phyloP scores from a whole-genome alignment of 2,329 filamentous ascomycete species.

The Bipolaris oryzae region DNA sequence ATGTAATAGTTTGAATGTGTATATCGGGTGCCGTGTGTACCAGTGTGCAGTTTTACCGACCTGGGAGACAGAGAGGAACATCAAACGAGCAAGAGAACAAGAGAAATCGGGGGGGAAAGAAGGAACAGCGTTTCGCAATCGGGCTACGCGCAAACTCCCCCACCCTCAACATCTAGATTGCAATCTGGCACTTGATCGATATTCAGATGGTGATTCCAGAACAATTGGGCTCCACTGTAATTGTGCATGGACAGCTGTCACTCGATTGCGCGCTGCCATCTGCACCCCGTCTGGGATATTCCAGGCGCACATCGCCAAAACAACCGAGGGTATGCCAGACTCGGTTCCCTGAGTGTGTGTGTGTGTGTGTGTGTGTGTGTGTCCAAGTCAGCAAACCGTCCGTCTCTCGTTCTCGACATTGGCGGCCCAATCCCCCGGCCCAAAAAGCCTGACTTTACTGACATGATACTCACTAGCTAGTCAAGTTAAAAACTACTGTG shows the following conservation, averaged over 20 bases:
- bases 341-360: too few relatives aligned
- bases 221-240: slow-evolving; percentile 11
- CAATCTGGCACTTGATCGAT: neutral
- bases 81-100: too few relatives aligned
- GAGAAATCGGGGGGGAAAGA: too few relatives aligned
- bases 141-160: slow-evolving; percentile 7
- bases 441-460: too few relatives aligned
- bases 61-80: neutral
- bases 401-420: neutral
- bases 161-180: slow-evolving; percentile 5
- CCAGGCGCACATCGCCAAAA: neutral
- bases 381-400: slow-evolving; percentile 2
- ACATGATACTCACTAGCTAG: too few relatives aligned
- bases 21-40: too few relatives aligned
- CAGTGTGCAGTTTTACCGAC: too few relatives aligned
- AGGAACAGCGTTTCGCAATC: neutral
- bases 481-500: too few relatives aligned
- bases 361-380: too few relatives aligned
- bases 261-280: slow-evolving; percentile 2
- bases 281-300: slow-evolving; percentile 1
- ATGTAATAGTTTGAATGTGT: too few relatives aligned
- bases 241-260: slow-evolving; percentile 14
- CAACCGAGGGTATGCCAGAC: slow-evolving; percentile 7
- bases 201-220: slow-evolving; percentile 11
- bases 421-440: neutral